Percentiles rank a stretch among this genome's conserved stretches.
Evolutionary conservation across 306 rosid genomes (phyloP).

Genomic region (Luffa aegyptiaca): DNA sequence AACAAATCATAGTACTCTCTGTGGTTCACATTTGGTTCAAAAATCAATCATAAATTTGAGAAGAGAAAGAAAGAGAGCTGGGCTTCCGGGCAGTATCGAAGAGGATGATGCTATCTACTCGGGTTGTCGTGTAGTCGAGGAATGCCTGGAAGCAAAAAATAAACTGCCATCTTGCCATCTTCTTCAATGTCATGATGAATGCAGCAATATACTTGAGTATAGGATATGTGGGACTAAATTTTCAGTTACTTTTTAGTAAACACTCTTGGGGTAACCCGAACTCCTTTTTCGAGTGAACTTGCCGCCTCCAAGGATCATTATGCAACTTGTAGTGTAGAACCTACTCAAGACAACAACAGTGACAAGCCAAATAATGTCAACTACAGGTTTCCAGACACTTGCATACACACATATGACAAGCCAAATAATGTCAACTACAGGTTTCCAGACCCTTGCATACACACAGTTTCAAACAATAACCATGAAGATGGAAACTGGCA

Average conservation of each 20-base stretch:
- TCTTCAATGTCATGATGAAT: not conserved
- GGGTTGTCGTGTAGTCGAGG: not conserved
- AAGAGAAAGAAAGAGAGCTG: not conserved
- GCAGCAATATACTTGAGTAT: not conserved
- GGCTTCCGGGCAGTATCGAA: not conserved
- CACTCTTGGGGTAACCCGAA: conserved; percentile 67
- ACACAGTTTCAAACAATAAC: not conserved
- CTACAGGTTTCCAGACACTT: not conserved
- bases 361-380: conserved; percentile 3
- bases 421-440: conserved; percentile 8
- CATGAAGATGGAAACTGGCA: not conserved
- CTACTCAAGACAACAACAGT: conserved; percentile 23
- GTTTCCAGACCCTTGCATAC: not conserved
- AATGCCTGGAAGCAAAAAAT: not conserved
- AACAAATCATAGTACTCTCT: not conserved
- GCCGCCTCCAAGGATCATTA: conserved; percentile 76
- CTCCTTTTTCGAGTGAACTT: conserved; percentile 27
- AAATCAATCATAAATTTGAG: not conserved
- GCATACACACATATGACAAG: not conserved
- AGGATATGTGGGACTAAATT: not conserved
- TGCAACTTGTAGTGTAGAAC: conserved; percentile 83
- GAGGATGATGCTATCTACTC: not conserved
- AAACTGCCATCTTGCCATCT: conserved; percentile 8
- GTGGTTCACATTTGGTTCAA: not conserved
- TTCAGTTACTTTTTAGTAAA: conserved; percentile 30